phyloP scores from a whole-genome alignment of 805 yeast genomes.

The Saccharomycopsis schoenii region DNA sequence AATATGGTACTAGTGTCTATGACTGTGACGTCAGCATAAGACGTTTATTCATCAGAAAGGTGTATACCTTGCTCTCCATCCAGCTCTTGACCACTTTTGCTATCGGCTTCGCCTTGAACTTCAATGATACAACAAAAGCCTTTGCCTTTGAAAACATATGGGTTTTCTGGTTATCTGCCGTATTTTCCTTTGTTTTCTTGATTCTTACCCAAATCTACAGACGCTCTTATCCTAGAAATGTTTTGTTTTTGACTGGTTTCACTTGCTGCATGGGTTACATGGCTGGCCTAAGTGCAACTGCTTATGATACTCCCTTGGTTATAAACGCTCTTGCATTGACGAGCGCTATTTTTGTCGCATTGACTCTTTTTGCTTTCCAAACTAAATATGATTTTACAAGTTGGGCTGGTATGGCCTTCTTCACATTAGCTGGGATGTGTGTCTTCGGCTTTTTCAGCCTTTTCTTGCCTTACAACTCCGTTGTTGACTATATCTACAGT shows the following conservation, averaged over 20 bases:
- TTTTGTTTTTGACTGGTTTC: conserved; percentile 51
- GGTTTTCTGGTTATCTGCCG: conserved; percentile 44
- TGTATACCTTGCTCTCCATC: conserved; percentile 56
- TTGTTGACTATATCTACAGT: conserved; percentile 57
- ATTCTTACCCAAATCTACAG: conserved; percentile 56
- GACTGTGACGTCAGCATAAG: conserved; percentile 70
- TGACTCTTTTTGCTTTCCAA: conserved; percentile 68
- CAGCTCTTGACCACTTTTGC: conserved; percentile 57
- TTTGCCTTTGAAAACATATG: conserved; percentile 55
- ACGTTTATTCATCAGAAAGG: conserved; percentile 68
- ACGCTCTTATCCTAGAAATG: conserved; percentile 57
- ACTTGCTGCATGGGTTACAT: conserved; percentile 68
- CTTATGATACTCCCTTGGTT: conserved; percentile 53
- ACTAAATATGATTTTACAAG: conserved; percentile 64
- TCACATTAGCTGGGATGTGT: conserved; percentile 56
- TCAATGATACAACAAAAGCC: conserved; percentile 33
- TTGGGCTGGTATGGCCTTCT: conserved; percentile 50
- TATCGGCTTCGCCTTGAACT: conserved; percentile 42
- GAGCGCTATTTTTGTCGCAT: conserved; percentile 59
- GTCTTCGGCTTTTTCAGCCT: conserved; percentile 63
- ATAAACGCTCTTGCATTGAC: conserved; percentile 67
- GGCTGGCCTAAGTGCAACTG: conserved; percentile 56
- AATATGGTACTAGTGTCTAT: conserved; percentile 66
- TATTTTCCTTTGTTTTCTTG: conserved; percentile 55
- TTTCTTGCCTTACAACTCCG: conserved; percentile 52